Percentiles rank a stretch among this genome's conserved stretches.
These are phyloP conservation scores for Syzygium aqueum DNA, from an alignment of 345 rosid genomes.

Conservation along the genomic window DNA sequence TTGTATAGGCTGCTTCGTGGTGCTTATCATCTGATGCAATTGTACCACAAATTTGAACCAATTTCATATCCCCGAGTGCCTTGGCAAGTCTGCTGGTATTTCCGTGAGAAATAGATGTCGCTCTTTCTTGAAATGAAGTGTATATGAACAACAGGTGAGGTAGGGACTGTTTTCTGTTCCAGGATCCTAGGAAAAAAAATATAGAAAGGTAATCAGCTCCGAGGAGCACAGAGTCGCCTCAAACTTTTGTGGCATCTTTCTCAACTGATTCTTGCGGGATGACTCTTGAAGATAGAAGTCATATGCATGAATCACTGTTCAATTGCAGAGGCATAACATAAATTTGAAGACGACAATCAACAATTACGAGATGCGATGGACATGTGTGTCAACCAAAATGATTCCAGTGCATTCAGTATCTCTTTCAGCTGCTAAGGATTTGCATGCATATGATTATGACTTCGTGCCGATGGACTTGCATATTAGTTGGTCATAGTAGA, in stretches of 20 bases:
- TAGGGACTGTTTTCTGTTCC: slow-evolving; percentile 76
- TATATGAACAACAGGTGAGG: slow-evolving; percentile 75
- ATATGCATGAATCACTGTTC: not conserved
- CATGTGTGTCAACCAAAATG: not conserved
- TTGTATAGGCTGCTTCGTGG: slow-evolving; percentile 83
- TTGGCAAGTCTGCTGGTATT: slow-evolving; percentile 86
- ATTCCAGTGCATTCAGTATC: not conserved
- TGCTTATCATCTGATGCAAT: slow-evolving; percentile 90
- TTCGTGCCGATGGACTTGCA: not conserved
- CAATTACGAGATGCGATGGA: not conserved
- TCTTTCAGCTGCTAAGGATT: not conserved
- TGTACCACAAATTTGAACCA: slow-evolving; percentile 84
- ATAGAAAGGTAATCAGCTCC: not conserved
- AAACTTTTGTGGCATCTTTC: not conserved
- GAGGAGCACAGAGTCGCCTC: not conserved
- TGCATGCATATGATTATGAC: not conserved
- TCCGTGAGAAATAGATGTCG: slow-evolving; percentile 84
- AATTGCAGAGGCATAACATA: not conserved
- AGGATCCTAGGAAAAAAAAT: slow-evolving; percentile 40
- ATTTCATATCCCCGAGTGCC: slow-evolving; percentile 55
- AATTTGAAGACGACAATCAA: not conserved
- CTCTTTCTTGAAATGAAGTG: slow-evolving; percentile 95
- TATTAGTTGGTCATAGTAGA: not conserved
- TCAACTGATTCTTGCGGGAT: not conserved
- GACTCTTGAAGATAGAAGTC: not conserved